phyloP scores from a whole-genome alignment of 352 stramenopile species.

The Phytopythium kandeliae region DNA sequence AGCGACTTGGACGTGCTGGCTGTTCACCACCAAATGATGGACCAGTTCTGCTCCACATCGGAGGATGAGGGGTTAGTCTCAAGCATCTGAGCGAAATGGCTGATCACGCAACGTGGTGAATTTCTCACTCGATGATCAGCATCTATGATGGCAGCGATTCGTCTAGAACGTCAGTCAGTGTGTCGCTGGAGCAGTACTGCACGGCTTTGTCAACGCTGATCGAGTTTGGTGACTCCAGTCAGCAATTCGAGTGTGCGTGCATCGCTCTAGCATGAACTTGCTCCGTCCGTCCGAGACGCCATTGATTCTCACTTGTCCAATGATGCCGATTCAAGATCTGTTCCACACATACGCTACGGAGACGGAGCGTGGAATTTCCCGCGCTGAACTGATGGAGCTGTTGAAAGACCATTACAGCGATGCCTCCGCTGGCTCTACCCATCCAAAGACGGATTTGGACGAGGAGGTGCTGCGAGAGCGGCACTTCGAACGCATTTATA shows the following conservation, averaged over 20 bases:
- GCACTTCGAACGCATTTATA: conserved; percentile 63
- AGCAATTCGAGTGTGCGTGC: conserved; percentile 59
- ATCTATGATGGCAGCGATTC: background rate
- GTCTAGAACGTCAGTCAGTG: background rate
- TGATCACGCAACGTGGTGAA: background rate
- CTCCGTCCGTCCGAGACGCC: background rate
- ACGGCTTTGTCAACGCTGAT: conserved; percentile 35
- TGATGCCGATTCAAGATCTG: conserved; percentile 27
- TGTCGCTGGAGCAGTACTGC: conserved; percentile 57
- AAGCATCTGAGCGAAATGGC: background rate
- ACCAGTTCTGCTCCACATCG: conserved; percentile 31
- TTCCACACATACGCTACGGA: conserved; percentile 50
- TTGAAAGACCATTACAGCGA: conserved; percentile 47
- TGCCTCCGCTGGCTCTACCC: background rate
- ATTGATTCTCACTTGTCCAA: background rate
- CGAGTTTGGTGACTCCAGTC: conserved; percentile 22
- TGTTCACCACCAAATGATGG: conserved; percentile 35
- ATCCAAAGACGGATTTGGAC: background rate
- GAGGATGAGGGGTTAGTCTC: conserved; percentile 13
- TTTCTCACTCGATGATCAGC: background rate
- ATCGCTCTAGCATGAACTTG: background rate
- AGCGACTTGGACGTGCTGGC: conserved; percentile 28
- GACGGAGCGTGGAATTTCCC: conserved; percentile 49
- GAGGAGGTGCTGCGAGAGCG: conserved; percentile 6
- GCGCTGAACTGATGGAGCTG: conserved; percentile 42